phyloP scores from a whole-genome alignment of 148 eudicot species.

The Spergularia bocconei region DNA sequence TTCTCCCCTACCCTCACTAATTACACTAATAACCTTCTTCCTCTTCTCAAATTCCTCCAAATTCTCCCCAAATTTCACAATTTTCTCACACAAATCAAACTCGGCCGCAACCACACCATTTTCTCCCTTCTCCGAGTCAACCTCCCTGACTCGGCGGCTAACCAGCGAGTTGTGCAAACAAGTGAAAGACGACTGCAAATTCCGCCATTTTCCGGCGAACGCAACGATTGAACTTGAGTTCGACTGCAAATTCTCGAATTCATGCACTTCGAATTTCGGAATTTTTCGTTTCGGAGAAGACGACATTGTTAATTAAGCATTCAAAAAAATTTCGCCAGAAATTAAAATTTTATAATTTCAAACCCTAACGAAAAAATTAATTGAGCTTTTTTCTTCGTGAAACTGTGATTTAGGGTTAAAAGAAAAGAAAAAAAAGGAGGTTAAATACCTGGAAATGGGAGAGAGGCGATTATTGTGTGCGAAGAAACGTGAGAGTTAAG shows the following conservation, averaged over 20 bases:
- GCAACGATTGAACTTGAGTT: background rate
- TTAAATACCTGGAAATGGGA: no score
- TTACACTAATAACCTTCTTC: background rate
- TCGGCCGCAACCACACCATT: background rate
- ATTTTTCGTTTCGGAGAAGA: no score
- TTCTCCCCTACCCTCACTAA: background rate
- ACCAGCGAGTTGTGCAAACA: constrained; percentile 5
- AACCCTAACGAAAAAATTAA: no score
- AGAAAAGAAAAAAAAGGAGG: no score
- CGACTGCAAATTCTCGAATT: constrained; percentile 11
- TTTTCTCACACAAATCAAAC: background rate
- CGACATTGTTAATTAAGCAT: no score
- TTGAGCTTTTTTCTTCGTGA: no score
- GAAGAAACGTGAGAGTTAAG: no score
- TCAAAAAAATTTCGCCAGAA: no score
- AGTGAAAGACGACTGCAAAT: constrained; percentile 5
- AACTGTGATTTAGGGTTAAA: no score
- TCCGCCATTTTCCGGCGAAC: constrained; percentile 12
- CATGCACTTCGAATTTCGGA: no score
- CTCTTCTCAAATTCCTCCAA: background rate
- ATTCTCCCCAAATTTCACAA: background rate
- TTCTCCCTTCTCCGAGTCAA: constrained; percentile 19
- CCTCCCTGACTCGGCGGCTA: constrained; percentile 3
- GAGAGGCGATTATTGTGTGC: no score
- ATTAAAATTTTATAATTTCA: no score